Conservation (phyloP, 345 rosid species). For the Rhodamnia rubescens region DNA sequence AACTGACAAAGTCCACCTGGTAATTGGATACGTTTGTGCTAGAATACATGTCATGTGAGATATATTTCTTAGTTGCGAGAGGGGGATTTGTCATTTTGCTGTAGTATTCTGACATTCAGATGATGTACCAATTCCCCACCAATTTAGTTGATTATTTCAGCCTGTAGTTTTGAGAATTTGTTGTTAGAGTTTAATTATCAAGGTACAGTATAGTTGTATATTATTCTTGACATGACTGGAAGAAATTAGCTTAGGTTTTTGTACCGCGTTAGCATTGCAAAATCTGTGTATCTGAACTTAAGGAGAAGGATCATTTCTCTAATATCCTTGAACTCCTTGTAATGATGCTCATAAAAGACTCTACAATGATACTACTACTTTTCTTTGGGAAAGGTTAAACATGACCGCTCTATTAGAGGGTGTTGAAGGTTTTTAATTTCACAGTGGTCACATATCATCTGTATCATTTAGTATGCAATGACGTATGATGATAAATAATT, state of each 20-base stretch:
- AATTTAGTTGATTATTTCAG: neutral
- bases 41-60: neutral
- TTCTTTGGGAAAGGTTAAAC: neutral
- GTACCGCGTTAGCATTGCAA: neutral
- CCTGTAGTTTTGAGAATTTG: neutral
- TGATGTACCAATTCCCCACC: neutral
- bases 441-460: neutral
- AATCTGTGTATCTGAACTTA: neutral
- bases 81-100: neutral
- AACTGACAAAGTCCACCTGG: constrained; percentile 82
- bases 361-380: neutral
- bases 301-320: neutral
- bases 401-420: neutral
- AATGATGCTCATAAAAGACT: neutral
- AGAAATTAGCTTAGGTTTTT: neutral
- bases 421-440: neutral
- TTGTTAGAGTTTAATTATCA: neutral
- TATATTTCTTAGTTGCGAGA: neutral
- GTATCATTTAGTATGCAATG: neutral
- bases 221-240: neutral
- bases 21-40: constrained; percentile 11
- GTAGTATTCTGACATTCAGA: neutral
- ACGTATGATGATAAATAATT: neutral
- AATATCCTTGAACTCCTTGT: neutral
- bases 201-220: neutral